phyloP scores from a whole-genome alignment of 495 filamentous ascomycete species.

The Penicillium angulare region DNA sequence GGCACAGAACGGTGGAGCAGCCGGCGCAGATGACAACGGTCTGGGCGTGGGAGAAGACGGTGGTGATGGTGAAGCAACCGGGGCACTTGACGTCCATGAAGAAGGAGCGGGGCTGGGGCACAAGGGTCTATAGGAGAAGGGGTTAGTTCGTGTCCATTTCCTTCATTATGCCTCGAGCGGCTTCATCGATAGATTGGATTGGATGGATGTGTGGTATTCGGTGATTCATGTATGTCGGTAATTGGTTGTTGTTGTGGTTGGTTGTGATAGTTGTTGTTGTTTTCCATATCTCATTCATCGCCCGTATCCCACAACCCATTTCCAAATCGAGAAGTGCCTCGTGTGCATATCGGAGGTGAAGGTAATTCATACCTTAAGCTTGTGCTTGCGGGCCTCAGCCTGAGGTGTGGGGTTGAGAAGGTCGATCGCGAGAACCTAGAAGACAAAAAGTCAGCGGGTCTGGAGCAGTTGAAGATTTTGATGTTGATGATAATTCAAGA shows the following conservation, averaged over 20 bases:
- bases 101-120: slow-evolving; percentile 94
- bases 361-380: slow-evolving; percentile 83
- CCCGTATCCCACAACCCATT: slow-evolving; percentile 9
- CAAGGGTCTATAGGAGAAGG: slow-evolving; percentile 64
- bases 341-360: slow-evolving; percentile 9
- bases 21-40: slow-evolving; percentile 99
- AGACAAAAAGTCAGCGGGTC: slow-evolving; percentile 16
- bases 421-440: slow-evolving; percentile 99
- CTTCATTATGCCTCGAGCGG: not conserved
- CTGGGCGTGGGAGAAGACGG: slow-evolving; percentile 99
- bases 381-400: slow-evolving; percentile 97
- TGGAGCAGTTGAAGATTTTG: slow-evolving; percentile 5
- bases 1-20: slow-evolving; percentile 95
- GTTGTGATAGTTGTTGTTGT: not conserved
- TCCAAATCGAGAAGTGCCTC: slow-evolving; percentile 4
- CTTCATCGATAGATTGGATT: not conserved
- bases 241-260: not conserved
- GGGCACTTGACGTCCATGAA: slow-evolving; percentile 99
- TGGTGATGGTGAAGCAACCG: slow-evolving; percentile 99
- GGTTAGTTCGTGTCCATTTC: slow-evolving; percentile 17
- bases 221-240: not conserved
- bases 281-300: not conserved
- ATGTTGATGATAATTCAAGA: not conserved
- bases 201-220: not conserved
- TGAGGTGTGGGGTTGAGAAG: slow-evolving; percentile 96